A percentile compares a stretch with the other conserved stretches of the same genome.
Conservation (phyloP, 257 asterid species). For the Dorcoceras hygrometricum region DNA sequence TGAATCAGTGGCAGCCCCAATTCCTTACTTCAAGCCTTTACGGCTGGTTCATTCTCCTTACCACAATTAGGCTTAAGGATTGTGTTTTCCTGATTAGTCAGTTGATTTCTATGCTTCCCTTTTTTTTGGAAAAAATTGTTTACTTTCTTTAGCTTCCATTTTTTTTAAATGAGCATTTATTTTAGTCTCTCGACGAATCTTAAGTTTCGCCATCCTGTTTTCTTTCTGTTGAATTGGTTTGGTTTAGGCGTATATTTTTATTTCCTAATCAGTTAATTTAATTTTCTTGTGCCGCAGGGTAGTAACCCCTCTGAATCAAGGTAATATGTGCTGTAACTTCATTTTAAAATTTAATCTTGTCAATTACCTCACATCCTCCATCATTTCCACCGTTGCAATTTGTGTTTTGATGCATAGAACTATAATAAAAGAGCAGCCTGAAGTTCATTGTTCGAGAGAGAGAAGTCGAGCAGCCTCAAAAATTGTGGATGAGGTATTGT, state of each 20-base stretch:
- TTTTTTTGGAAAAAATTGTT: background rate
- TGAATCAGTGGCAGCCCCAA: too few species aligned
- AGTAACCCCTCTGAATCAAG: slow-evolving; percentile 38
- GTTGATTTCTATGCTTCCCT: slow-evolving; percentile 1
- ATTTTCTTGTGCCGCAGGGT: slow-evolving; percentile 40
- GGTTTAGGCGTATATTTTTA: background rate
- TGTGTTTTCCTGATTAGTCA: background rate
- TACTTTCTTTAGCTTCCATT: background rate
- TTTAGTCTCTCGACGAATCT: background rate
- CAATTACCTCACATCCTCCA: background rate
- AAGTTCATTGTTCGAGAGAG: slow-evolving; percentile 94
- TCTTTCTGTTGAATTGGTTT: slow-evolving; percentile 1
- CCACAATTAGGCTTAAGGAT: too few species aligned
- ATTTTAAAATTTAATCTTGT: background rate
- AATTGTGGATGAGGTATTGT: slow-evolving; percentile 65
- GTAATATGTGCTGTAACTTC: slow-evolving; percentile 33
- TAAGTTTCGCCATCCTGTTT: background rate
- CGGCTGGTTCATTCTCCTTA: too few species aligned
- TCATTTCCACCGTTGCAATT: too few species aligned
- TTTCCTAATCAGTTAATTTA: slow-evolving; percentile 9
- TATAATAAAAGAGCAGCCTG: slow-evolving; percentile 45
- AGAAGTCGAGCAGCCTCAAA: slow-evolving; percentile 91
- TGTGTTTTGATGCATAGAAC: slow-evolving; percentile 37
- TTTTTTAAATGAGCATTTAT: slow-evolving; percentile 11
- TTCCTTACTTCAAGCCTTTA: too few species aligned